Evolutionary conservation across 306 rosid genomes (phyloP).

Genomic region (Vigna radiata): DNA sequence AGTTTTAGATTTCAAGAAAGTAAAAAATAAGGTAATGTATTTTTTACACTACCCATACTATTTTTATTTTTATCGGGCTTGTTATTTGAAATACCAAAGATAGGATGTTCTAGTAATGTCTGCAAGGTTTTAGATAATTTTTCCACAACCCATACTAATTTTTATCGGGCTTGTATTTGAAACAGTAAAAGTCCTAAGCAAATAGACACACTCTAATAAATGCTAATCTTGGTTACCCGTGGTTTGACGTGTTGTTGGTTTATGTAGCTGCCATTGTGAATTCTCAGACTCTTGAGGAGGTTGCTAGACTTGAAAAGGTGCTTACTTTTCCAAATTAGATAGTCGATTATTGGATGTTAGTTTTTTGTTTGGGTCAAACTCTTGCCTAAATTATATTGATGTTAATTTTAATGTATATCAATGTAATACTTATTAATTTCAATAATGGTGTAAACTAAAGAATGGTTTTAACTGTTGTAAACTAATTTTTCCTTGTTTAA

Average conservation of each 20-base stretch:
- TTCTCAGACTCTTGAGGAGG: constrained; percentile 85
- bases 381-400: constrained; percentile 23
- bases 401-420: neutral
- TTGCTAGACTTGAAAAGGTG: constrained; percentile 62
- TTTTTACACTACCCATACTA: too few relatives aligned
- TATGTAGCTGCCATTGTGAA: constrained; percentile 95
- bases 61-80: too few relatives aligned
- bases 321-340: constrained; percentile 37
- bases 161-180: too few relatives aligned
- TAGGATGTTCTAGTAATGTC: too few relatives aligned
- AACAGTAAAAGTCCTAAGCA: neutral
- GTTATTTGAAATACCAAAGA: too few relatives aligned
- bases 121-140: neutral
- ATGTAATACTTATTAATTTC: neutral
- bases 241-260: constrained; percentile 38
- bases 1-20: too few relatives aligned
- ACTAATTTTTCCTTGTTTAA: too few relatives aligned
- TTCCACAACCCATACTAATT: neutral
- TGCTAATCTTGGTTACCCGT: constrained; percentile 21
- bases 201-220: neutral
- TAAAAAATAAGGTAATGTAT: too few relatives aligned
- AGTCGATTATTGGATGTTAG: neutral
- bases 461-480: constrained; percentile 1
- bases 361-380: neutral
- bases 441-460: neutral